Base-by-base conservation (phyloP, 2,329 filamentous ascomycete genomes). In the Exophiala spinifera region DNA sequence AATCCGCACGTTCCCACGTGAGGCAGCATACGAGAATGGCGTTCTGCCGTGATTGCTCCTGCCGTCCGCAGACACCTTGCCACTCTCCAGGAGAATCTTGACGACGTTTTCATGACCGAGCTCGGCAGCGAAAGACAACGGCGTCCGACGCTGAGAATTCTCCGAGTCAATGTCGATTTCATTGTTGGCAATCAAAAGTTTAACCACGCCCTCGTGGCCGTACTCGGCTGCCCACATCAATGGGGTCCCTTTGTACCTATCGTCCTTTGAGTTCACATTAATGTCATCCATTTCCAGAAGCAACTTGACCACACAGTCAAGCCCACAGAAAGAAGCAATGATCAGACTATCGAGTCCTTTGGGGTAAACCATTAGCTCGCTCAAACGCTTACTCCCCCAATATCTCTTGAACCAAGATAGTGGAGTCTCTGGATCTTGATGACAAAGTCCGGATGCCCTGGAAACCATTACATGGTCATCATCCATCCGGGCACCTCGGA, bases 51-150 rank as follows among this genome's bases (percentile, higher is more conserved):
- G 7, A 13, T 46, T 17, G 39, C 50, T 53, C 25, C 48, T 56
- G 2, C 53, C 42, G 15, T 59, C 34, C 4, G 25, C 14, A 14
- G 50, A 51, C 3, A 31, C 40, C 23, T 6, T 36, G 7, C 28
- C 46, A 6, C 39, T 36, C 8, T 49, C 48, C 7, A 60, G 47
- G 25, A 60, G 54, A 15, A 58, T 37, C 10, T 55, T 46, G 6
- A 60, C 47, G 2, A 62, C 36, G n/a, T 42, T 51, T 21, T 55
- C 51, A 20, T 54, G 47, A 2, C 55, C 55, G 1, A 44, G 25
- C 21, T 34, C n/a, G 17, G 51, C 46, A 13, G 55, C 57, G 25
- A 17, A 47, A 10, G 36, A 43, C 21, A 57, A 44, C 14, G 51
- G 31, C 11, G 48, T 31, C 10, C 25, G 25, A 10, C 25, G 25